Evolutionary conservation across 192 early-diverging fungal genomes (phyloP).

Genomic region (Dimargaris verticillata): DNA sequence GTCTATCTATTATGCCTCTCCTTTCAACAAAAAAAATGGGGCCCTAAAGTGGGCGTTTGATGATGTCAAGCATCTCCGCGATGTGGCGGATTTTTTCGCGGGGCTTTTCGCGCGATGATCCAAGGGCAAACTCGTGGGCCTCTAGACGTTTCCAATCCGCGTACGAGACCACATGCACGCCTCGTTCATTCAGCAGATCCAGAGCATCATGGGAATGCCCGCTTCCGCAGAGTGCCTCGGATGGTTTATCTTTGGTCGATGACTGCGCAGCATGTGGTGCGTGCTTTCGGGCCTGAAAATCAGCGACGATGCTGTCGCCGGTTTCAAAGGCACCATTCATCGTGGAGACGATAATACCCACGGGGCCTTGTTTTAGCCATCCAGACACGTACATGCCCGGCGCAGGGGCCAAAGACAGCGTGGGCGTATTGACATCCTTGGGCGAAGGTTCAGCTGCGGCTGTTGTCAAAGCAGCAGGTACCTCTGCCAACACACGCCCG

Average conservation of each 20-base stretch:
- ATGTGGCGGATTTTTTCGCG: slow-evolving; percentile 61
- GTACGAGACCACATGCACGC: slow-evolving; percentile 38
- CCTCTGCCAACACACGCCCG: slow-evolving; percentile 45
- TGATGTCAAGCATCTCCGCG: slow-evolving; percentile 38
- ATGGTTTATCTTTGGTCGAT: neutral
- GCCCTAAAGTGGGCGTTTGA: neutral
- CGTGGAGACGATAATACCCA: slow-evolving; percentile 84
- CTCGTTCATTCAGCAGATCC: slow-evolving; percentile 18
- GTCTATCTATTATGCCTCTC: neutral
- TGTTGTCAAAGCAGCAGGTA: no score
- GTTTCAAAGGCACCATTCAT: slow-evolving; percentile 91
- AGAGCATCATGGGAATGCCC: slow-evolving; percentile 16
- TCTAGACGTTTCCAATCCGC: slow-evolving; percentile 75
- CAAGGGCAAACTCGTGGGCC: slow-evolving; percentile 45
- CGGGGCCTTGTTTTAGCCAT: slow-evolving; percentile 91
- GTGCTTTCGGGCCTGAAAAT: slow-evolving; percentile 21
- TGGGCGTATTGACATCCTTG: no score
- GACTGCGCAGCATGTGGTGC: neutral
- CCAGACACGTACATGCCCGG: slow-evolving; percentile 77
- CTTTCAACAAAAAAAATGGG: neutral
- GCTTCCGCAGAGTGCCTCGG: slow-evolving; percentile 7
- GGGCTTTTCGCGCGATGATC: slow-evolving; percentile 47
- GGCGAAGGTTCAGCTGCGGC: no score
- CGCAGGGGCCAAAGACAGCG: neutral
- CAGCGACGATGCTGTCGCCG: slow-evolving; percentile 51